Percentiles rank a stretch among this genome's conserved stretches.
Conservation (phyloP, 805 yeast genomes). For the Yarrowia divulgata region DNA sequence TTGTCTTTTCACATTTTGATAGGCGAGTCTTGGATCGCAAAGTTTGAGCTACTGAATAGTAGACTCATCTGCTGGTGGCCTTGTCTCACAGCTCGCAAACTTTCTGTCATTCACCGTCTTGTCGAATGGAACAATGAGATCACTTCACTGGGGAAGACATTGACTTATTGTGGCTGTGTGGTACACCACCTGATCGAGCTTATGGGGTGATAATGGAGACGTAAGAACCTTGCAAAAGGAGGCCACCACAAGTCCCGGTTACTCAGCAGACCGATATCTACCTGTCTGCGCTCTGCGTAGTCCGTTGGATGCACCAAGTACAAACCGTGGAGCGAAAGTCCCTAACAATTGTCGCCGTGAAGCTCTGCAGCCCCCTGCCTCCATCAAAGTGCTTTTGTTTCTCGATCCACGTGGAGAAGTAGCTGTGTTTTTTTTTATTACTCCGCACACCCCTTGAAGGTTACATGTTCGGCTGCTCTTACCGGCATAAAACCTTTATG, state of each 20-base stretch:
- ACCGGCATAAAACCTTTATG: not conserved
- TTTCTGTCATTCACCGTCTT: not conserved
- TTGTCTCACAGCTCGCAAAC: conserved; percentile 4
- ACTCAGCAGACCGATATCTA: too few relatives aligned
- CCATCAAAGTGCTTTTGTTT: not conserved
- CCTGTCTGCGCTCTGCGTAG: too few relatives aligned
- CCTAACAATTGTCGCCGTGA: not conserved
- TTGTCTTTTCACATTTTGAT: not conserved
- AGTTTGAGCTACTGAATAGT: not conserved
- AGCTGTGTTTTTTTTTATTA: too few relatives aligned
- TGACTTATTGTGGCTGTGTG: not conserved
- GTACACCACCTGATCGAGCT: too few relatives aligned
- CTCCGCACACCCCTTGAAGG: too few relatives aligned
- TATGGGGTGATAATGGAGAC: too few relatives aligned
- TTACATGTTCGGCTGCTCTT: conserved; percentile 1
- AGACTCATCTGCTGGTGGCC: not conserved
- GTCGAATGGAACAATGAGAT: not conserved
- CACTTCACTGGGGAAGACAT: not conserved
- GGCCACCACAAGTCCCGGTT: too few relatives aligned
- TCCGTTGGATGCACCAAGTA: too few relatives aligned
- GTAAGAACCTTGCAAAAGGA: too few relatives aligned
- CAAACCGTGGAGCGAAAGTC: too few relatives aligned
- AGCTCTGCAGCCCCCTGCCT: not conserved
- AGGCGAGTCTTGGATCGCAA: not conserved
- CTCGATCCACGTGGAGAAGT: too few relatives aligned